Conservation (phyloP, 148 eudicot species). For the Amaranthus palmeri region DNA sequence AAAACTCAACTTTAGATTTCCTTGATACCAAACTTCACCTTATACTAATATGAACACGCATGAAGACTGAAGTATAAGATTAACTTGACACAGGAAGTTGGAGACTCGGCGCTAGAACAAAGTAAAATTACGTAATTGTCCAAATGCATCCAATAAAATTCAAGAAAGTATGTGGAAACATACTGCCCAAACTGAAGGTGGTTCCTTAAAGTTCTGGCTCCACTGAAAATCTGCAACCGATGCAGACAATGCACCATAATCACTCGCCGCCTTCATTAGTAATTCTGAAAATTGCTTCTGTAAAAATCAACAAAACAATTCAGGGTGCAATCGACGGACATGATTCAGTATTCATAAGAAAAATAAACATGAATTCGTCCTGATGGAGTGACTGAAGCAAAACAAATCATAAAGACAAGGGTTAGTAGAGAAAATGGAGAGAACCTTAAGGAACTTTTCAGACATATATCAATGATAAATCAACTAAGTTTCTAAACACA, state of each 20-base stretch:
- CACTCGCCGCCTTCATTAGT: slow-evolving; percentile 97
- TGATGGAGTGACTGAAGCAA: not conserved
- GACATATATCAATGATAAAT: too few species aligned
- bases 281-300: slow-evolving; percentile 98
- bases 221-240: slow-evolving; percentile 93
- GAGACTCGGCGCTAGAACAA: too few species aligned
- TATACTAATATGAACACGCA: not conserved
- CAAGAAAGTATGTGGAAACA: slow-evolving; percentile 17
- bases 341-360: not conserved
- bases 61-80: too few species aligned
- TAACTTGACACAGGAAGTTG: too few species aligned
- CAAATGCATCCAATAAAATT: not conserved
- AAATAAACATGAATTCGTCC: too few species aligned
- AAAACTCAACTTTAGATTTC: too few species aligned
- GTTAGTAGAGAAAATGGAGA: too few species aligned
- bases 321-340: slow-evolving; percentile 4
- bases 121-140: not conserved
- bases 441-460: too few species aligned
- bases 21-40: not conserved
- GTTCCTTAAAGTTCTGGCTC: slow-evolving; percentile 96
- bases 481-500: too few species aligned
- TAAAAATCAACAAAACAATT: slow-evolving; percentile 17
- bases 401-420: not conserved
- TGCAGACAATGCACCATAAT: slow-evolving; percentile 92
- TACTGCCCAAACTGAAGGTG: slow-evolving; percentile 90